Conservation (phyloP, 139 green algal genomes). For the Eudorina sp. region DNA sequence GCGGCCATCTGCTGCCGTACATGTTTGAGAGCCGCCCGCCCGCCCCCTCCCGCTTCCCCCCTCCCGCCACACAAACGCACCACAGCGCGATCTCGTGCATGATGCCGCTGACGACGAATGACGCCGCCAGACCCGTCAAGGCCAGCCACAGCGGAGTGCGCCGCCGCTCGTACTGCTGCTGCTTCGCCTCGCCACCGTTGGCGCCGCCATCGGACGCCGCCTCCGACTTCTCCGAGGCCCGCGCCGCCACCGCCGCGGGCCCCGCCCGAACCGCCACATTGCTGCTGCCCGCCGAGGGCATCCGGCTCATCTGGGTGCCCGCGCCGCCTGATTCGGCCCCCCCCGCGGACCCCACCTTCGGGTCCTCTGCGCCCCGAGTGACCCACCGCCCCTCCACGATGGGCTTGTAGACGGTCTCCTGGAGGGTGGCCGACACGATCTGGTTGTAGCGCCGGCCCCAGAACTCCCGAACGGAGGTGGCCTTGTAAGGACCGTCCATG, state of each 20-base stretch:
- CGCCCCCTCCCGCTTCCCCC: too few species aligned
- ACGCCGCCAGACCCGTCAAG: slow-evolving; percentile 14
- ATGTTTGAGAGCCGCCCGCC: too few species aligned
- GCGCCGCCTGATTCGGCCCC: neutral
- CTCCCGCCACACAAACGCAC: too few species aligned
- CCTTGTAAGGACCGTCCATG: slow-evolving; percentile 18
- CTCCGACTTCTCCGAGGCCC: neutral
- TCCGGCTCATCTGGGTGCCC: too few species aligned
- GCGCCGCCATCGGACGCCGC: neutral
- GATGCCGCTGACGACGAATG: slow-evolving; percentile 51
- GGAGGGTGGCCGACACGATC: slow-evolving; percentile 22
- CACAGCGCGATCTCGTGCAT: slow-evolving; percentile 55
- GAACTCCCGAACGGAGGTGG: slow-evolving; percentile 37
- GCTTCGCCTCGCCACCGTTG: neutral
- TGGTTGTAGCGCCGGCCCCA: slow-evolving; percentile 50
- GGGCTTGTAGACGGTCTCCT: slow-evolving; percentile 52
- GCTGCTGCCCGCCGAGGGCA: neutral
- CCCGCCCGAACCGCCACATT: neutral
- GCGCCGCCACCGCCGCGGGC: neutral
- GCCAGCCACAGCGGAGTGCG: neutral
- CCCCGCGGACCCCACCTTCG: neutral
- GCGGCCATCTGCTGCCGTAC: too few species aligned
- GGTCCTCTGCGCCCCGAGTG: too few species aligned
- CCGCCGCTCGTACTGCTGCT: too few species aligned
- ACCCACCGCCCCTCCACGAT: slow-evolving; percentile 30